phyloP scores from a whole-genome alignment of 139 green algal genomes.

The Chlamydomonas incerta region DNA sequence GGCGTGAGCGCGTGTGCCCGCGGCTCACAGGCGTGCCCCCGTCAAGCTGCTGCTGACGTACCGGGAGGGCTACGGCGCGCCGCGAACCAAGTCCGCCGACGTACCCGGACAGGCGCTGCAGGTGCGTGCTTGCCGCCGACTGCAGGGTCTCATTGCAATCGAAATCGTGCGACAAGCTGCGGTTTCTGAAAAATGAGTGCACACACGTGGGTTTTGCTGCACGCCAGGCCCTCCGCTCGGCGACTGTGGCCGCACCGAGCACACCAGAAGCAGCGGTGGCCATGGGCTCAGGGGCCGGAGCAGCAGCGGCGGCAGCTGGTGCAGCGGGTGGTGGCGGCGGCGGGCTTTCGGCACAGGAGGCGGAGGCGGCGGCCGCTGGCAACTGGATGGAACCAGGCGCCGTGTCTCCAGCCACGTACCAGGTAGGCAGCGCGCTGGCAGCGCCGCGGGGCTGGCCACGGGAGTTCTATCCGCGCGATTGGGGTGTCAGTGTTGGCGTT shows the following conservation, averaged over 20 bases:
- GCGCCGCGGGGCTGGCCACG: no score
- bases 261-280: neutral
- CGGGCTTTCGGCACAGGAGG: neutral
- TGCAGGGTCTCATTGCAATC: no score
- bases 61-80: constrained; percentile 58
- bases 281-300: neutral
- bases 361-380: neutral
- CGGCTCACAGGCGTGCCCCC: constrained; percentile 44
- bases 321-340: neutral
- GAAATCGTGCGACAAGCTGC: no score
- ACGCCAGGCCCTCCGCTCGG: neutral
- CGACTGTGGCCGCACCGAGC: no score
- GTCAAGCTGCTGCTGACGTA: constrained; percentile 57
- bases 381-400: constrained; percentile 10
- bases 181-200: neutral
- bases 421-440: constrained; percentile 23
- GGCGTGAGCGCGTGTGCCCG: neutral
- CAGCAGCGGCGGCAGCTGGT: neutral
- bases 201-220: neutral
- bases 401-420: neutral
- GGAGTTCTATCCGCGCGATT: no score
- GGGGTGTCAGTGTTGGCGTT: no score
- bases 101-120: constrained; percentile 31
- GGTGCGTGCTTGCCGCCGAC: neutral
- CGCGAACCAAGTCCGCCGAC: constrained; percentile 9